Evolutionary conservation across 495 filamentous ascomycete genomes (phyloP).

Genomic region (Sordaria brevicollis): DNA sequence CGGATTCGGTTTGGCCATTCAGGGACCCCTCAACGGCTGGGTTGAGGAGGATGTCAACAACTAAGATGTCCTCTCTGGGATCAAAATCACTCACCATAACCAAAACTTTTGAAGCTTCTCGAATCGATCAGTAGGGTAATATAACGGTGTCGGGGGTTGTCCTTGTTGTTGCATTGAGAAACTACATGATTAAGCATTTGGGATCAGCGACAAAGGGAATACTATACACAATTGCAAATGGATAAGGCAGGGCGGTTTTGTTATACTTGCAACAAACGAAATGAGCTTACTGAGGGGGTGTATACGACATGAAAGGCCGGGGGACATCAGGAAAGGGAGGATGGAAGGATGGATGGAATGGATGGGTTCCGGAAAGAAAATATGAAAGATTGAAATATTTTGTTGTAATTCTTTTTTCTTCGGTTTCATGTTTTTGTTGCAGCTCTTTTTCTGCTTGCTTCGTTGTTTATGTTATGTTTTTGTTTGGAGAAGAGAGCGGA

Average conservation of each 20-base stretch:
- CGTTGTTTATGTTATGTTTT: constrained; percentile 6
- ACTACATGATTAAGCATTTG: not conserved
- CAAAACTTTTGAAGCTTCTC: not conserved
- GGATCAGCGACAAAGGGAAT: not conserved
- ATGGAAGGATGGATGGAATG: not conserved
- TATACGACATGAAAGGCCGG: not conserved
- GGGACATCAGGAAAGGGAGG: not conserved
- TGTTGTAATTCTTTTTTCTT: constrained; percentile 14
- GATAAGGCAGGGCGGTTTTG: not conserved
- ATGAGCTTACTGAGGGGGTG: not conserved
- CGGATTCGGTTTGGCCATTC: constrained; percentile 39
- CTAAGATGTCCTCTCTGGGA: constrained; percentile 15
- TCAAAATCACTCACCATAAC: not conserved
- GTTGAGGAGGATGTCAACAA: constrained; percentile 47
- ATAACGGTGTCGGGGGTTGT: not conserved
- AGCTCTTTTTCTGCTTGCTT: constrained; percentile 7
- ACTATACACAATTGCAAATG: not conserved
- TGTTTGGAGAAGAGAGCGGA: not conserved
- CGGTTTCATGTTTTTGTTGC: constrained; percentile 5
- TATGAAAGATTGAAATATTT: constrained; percentile 3
- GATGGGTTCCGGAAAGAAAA: not conserved
- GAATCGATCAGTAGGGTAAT: not conserved
- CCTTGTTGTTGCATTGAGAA: not conserved
- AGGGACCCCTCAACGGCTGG: constrained; percentile 44
- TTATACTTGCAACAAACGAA: not conserved